These are phyloP conservation scores for Carex littledalei DNA, from an alignment of 176 grass and related monocot species.

Conservation along the genomic window DNA sequence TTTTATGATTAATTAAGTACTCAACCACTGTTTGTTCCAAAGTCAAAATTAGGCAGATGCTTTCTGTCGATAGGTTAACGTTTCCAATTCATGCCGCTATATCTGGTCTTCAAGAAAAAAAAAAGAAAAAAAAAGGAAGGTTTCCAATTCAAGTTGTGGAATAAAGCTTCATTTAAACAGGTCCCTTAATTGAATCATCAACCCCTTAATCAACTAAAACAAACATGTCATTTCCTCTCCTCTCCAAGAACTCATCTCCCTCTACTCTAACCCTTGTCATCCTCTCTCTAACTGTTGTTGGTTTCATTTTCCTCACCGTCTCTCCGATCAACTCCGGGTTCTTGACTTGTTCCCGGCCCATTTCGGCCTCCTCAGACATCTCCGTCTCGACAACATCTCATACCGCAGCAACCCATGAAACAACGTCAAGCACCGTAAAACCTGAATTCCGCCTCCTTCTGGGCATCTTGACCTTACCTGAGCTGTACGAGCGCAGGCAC, in stretches of 20 bases:
- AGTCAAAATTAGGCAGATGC: constrained; percentile 5
- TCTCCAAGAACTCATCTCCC: neutral
- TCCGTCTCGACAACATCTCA: neutral
- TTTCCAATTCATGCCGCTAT: neutral
- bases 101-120: too few relatives aligned
- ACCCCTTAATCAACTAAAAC: neutral
- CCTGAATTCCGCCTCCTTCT: constrained; percentile 27
- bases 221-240: neutral
- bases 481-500: constrained; percentile 51
- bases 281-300: neutral
- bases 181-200: neutral
- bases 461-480: constrained; percentile 34
- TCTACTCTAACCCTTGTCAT: neutral
- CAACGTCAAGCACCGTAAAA: neutral
- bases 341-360: neutral
- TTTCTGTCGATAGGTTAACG: neutral
- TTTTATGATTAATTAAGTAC: neutral
- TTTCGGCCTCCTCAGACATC: neutral
- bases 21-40: neutral
- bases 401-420: neutral
- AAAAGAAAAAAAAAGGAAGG: too few relatives aligned
- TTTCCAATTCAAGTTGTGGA: neutral
- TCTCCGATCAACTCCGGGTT: neutral
- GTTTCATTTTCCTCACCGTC: neutral
- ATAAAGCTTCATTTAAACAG: neutral